These are phyloP conservation scores for Hypomyces perniciosus DNA, from an alignment of 2,329 filamentous ascomycete genomes.

Conservation along the genomic window DNA sequence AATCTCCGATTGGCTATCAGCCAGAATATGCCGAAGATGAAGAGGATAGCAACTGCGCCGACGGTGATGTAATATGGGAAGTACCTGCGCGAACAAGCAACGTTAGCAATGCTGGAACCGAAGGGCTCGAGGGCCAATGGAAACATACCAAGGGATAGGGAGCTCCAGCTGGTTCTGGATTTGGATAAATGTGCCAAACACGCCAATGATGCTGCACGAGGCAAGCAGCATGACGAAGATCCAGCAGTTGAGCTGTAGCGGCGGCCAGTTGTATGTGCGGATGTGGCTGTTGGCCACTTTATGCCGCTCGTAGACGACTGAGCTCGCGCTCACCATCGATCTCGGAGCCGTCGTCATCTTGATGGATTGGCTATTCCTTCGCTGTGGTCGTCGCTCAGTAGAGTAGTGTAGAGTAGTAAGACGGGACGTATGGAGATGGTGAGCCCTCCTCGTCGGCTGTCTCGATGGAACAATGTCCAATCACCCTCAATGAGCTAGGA, in stretches of 20 bases:
- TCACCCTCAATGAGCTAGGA: too few species aligned
- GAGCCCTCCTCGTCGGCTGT: too few species aligned
- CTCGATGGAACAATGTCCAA: too few species aligned
- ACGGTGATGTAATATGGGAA: slow-evolving; percentile 61
- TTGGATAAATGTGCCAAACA: slow-evolving; percentile 54
- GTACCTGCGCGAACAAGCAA: slow-evolving; percentile 42
- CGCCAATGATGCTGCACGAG: slow-evolving; percentile 52
- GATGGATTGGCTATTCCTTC: not conserved
- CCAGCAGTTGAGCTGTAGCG: slow-evolving; percentile 61
- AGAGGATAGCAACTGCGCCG: slow-evolving; percentile 54
- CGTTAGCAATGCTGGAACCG: not conserved
- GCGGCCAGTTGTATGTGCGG: slow-evolving; percentile 62
- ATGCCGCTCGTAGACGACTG: slow-evolving; percentile 36
- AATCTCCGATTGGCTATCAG: slow-evolving; percentile 57
- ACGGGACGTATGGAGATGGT: not conserved
- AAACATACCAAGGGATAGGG: slow-evolving; percentile 52
- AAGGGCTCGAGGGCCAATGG: not conserved
- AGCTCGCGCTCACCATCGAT: slow-evolving; percentile 28
- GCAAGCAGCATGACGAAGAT: slow-evolving; percentile 60
- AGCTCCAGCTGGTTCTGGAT: slow-evolving; percentile 51
- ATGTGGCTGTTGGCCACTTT: slow-evolving; percentile 36
- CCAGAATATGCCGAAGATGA: slow-evolving; percentile 59
- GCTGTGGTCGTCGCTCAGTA: not conserved
- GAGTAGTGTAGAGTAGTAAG: not conserved
- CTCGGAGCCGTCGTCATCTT: slow-evolving; percentile 8